These are phyloP conservation scores for Orbilia brochopaga DNA, from an alignment of 2,329 filamentous ascomycete species.

Conservation along the genomic window DNA sequence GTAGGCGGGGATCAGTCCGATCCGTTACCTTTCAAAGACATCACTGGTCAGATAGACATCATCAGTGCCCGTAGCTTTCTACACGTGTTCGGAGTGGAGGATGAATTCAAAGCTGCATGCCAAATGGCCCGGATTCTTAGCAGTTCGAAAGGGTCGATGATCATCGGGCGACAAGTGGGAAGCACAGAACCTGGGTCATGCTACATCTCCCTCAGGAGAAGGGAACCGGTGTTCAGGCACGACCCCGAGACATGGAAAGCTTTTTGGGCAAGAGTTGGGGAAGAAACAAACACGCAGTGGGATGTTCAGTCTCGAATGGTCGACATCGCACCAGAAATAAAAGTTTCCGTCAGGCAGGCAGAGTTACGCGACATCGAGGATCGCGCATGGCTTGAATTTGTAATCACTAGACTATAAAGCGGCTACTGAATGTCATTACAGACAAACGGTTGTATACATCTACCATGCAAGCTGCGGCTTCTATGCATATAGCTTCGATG, in stretches of 20 bases:
- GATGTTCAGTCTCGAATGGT: constrained; percentile 32
- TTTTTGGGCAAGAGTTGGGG: constrained; percentile 57
- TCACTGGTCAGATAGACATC: constrained; percentile 55
- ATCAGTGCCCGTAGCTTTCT: constrained; percentile 56
- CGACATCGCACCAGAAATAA: constrained; percentile 23
- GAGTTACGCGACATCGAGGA: constrained; percentile 7
- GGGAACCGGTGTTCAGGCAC: constrained; percentile 55
- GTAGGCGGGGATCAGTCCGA: constrained; percentile 30
- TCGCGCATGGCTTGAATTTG: constrained; percentile 38
- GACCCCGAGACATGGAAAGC: constrained; percentile 56
- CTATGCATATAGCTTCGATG: too few relatives aligned
- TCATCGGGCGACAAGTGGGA: constrained; percentile 56
- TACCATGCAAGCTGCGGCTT: too few relatives aligned
- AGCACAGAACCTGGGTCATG: constrained; percentile 47
- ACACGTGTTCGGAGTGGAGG: constrained; percentile 56
- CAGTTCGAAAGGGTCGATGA: constrained; percentile 55
- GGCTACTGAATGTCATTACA: not conserved
- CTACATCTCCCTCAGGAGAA: constrained; percentile 49
- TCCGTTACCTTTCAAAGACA: constrained; percentile 20
- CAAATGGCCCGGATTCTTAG: constrained; percentile 56
- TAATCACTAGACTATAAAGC: constrained; percentile 17
- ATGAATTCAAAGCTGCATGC: constrained; percentile 54
- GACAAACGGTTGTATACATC: too few relatives aligned
- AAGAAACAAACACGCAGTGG: constrained; percentile 31
- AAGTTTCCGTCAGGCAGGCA: not conserved